phyloP scores from a whole-genome alignment of 2,329 filamentous ascomycete genomes.

The Ophiostoma quercus region DNA sequence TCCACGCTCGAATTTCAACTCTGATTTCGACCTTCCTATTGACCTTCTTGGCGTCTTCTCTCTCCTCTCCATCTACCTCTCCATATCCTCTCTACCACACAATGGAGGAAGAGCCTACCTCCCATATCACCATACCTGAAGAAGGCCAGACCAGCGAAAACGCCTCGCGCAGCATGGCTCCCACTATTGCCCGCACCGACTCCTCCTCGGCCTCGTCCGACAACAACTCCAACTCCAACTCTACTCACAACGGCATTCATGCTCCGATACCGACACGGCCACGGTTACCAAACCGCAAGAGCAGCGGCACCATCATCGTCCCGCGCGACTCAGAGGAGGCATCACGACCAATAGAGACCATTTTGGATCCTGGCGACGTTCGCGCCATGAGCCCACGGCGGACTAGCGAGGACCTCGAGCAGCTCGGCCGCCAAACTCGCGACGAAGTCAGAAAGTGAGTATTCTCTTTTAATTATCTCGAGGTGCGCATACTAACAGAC shows the following conservation, averaged over 20 bases:
- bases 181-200: constrained; percentile 29
- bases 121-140: constrained; percentile 18
- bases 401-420: constrained; percentile 85
- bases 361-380: constrained; percentile 81
- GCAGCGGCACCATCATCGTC: constrained; percentile 77
- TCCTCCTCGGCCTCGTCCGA: constrained; percentile 34
- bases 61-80: not conserved
- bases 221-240: constrained; percentile 26
- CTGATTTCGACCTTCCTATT: not conserved
- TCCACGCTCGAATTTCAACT: not conserved
- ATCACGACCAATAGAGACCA: constrained; percentile 65
- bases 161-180: not conserved
- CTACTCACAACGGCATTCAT: constrained; percentile 38
- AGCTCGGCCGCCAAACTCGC: constrained; percentile 76
- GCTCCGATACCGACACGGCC: constrained; percentile 56
- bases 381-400: constrained; percentile 89
- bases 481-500: not conserved
- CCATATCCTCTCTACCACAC: not conserved
- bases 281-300: constrained; percentile 66
- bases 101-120: constrained; percentile 16
- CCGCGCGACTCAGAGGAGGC: constrained; percentile 63
- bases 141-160: constrained; percentile 5
- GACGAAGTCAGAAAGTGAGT: constrained; percentile 55
- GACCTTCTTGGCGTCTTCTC: not conserved
- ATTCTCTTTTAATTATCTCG: not conserved